Percentiles rank a stretch among this genome's conserved stretches.
phyloP scores from a whole-genome alignment of 495 filamentous ascomycete genomes.

The Penicillium simplicissimum region DNA sequence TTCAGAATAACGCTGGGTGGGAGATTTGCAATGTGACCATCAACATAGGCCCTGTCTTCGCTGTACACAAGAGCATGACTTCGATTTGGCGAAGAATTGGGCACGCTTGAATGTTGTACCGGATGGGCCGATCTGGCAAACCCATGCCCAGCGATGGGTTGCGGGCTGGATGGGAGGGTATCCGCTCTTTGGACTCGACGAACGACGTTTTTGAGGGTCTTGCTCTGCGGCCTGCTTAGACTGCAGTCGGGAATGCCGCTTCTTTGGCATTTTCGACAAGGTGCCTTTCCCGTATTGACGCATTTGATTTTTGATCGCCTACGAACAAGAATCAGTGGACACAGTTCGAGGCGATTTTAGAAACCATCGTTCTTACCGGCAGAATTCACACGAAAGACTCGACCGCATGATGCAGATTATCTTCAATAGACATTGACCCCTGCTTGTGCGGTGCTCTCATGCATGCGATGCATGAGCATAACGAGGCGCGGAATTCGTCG shows the following conservation, averaged over 20 bases:
- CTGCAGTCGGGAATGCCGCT: constrained; percentile 15
- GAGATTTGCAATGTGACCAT: constrained; percentile 9
- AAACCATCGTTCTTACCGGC: constrained; percentile 8
- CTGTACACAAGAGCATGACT: neutral
- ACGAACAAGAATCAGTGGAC: neutral
- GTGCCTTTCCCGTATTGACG: constrained; percentile 19
- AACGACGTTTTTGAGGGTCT: neutral
- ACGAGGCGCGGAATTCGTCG: neutral
- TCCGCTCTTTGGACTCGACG: constrained; percentile 1
- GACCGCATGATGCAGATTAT: constrained; percentile 11
- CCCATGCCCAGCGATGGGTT: constrained; percentile 1
- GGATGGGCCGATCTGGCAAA: neutral
- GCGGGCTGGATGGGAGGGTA: neutral
- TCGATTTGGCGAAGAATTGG: neutral
- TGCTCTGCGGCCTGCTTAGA: constrained; percentile 16
- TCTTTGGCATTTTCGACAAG: constrained; percentile 23
- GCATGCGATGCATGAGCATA: neutral
- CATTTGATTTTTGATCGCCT: constrained; percentile 28
- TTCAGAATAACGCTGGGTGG: constrained; percentile 15
- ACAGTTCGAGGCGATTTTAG: neutral
- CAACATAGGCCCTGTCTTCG: neutral
- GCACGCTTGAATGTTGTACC: neutral
- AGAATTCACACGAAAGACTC: constrained; percentile 23
- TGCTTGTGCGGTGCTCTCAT: neutral
- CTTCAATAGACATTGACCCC: neutral